A percentile compares a stretch with the other conserved stretches of the same genome.
These are phyloP conservation scores for Teunomyces kruisii DNA, from an alignment of 805 yeast species.

Conservation along the genomic window DNA sequence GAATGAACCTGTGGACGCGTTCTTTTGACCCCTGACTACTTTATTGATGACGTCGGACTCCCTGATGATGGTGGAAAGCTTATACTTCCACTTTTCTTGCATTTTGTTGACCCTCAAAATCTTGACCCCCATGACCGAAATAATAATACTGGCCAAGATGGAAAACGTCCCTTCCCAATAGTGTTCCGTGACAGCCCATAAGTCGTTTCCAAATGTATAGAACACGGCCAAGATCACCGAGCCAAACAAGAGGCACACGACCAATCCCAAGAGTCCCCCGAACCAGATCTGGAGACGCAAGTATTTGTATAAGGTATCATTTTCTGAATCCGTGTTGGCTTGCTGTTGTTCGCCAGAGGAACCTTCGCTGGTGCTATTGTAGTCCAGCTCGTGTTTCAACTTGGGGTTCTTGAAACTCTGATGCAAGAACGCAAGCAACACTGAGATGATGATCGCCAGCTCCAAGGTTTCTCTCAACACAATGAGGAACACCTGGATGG, in stretches of 20 bases:
- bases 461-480: conserved; percentile 73
- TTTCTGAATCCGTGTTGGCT: background rate
- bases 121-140: conserved; percentile 47
- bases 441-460: conserved; percentile 74
- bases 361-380: background rate
- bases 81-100: conserved; percentile 46
- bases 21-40: conserved; percentile 10
- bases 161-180: conserved; percentile 50
- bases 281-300: conserved; percentile 43
- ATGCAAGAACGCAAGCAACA: conserved; percentile 65
- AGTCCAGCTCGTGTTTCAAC: conserved; percentile 13
- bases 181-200: conserved; percentile 47
- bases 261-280: conserved; percentile 43
- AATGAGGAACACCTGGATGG: conserved; percentile 72
- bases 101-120: conserved; percentile 43
- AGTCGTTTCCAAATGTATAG: conserved; percentile 41
- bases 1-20: conserved; percentile 3
- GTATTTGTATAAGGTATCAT: conserved; percentile 12
- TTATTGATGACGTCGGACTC: conserved; percentile 21
- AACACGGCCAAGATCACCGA: conserved; percentile 38
- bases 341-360: background rate
- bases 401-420: conserved; percentile 45
- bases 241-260: conserved; percentile 41
- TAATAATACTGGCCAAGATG: conserved; percentile 43
- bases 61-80: conserved; percentile 30